Evolutionary conservation across 352 stramenopile species (phyloP).

Genomic region (Phytophthora citrophthora): DNA sequence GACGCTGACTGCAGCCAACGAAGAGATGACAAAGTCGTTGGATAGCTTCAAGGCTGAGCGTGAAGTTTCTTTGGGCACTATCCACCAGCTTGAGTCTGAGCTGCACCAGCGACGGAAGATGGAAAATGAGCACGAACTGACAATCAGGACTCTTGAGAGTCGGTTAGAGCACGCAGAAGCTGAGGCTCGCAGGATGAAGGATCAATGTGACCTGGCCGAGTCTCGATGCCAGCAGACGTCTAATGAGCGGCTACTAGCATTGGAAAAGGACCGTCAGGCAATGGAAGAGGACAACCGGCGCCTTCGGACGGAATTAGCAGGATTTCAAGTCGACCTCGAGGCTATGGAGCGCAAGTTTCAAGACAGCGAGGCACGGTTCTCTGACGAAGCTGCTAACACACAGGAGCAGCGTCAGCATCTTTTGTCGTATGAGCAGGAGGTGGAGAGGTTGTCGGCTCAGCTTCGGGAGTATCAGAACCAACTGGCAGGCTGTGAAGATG

Average conservation of each 20-base stretch:
- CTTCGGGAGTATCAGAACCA: slow-evolving; percentile 41
- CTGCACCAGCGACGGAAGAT: slow-evolving; percentile 47
- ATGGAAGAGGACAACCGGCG: slow-evolving; percentile 66
- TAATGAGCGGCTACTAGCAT: slow-evolving; percentile 57
- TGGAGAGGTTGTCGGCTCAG: slow-evolving; percentile 29
- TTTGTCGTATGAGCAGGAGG: slow-evolving; percentile 29
- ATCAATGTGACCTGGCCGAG: slow-evolving; percentile 47
- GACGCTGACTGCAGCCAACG: slow-evolving; percentile 56
- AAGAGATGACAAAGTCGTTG: slow-evolving; percentile 61
- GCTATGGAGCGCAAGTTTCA: slow-evolving; percentile 53
- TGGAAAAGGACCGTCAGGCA: slow-evolving; percentile 59
- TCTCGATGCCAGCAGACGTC: slow-evolving; percentile 52
- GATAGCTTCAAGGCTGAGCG: slow-evolving; percentile 55
- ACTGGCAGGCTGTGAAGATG: slow-evolving; percentile 29
- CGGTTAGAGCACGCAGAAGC: slow-evolving; percentile 48
- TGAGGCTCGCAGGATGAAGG: slow-evolving; percentile 47
- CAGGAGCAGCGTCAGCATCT: slow-evolving; percentile 47
- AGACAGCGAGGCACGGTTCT: slow-evolving; percentile 43
- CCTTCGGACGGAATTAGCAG: slow-evolving; percentile 51
- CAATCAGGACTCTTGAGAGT: slow-evolving; percentile 49
- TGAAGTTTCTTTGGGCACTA: slow-evolving; percentile 44
- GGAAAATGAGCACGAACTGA: slow-evolving; percentile 48
- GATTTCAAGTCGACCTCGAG: slow-evolving; percentile 58
- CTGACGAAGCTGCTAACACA: slow-evolving; percentile 39
- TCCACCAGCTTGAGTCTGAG: slow-evolving; percentile 58